Conservation (phyloP, 306 rosid genomes). For the Begonia fuchsioides region DNA sequence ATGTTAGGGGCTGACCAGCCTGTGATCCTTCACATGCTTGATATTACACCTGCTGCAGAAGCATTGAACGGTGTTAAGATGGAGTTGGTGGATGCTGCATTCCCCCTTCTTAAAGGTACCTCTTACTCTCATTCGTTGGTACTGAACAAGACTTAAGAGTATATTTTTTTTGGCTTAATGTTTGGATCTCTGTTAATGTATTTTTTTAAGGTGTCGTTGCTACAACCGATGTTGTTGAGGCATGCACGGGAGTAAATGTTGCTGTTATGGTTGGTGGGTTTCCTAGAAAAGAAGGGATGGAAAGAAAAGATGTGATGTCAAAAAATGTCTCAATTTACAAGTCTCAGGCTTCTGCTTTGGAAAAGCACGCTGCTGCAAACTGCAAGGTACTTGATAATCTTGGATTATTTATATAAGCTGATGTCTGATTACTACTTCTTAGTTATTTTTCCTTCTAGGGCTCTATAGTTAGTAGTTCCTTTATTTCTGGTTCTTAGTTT, state of each 20-base stretch:
- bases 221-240: constrained; percentile 93
- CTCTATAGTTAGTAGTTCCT: no score
- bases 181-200: background rate
- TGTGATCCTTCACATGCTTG: constrained; percentile 89
- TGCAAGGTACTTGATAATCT: constrained; percentile 51
- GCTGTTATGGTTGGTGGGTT: constrained; percentile 99
- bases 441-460: no score
- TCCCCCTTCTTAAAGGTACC: constrained; percentile 78
- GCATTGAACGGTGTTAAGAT: constrained; percentile 81
- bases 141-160: background rate
- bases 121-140: background rate
- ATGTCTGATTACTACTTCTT: no score
- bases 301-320: constrained; percentile 92
- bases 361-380: constrained; percentile 83
- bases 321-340: constrained; percentile 87
- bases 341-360: constrained; percentile 96
- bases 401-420: background rate
- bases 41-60: constrained; percentile 85
- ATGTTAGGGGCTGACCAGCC: constrained; percentile 91
- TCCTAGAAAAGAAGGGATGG: constrained; percentile 99
- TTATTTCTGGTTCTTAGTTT: no score
- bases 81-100: constrained; percentile 94
- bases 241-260: constrained; percentile 77
- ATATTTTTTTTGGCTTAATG: background rate
- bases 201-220: constrained; percentile 83